Evolutionary conservation across 2,329 filamentous ascomycete species (phyloP).

Genomic region (Ophiocordyceps sinensis): DNA sequence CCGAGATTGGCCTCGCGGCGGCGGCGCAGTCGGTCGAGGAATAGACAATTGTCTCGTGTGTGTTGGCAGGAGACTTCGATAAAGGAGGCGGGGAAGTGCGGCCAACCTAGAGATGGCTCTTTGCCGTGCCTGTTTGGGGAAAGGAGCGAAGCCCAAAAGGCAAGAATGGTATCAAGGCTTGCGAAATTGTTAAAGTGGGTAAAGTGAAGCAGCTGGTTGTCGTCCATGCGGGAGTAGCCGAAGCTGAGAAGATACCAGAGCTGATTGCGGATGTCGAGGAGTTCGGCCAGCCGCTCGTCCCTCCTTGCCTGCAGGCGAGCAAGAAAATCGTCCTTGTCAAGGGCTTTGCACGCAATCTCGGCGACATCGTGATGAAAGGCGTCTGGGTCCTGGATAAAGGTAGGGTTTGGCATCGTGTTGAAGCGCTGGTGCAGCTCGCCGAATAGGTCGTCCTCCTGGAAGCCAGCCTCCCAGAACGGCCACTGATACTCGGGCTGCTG

Average conservation of each 20-base stretch:
- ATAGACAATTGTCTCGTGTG: neutral
- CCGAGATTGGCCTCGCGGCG: neutral
- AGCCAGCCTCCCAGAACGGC: neutral
- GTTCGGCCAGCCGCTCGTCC: slow-evolving; percentile 2
- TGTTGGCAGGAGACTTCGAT: neutral
- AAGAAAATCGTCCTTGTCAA: slow-evolving; percentile 1
- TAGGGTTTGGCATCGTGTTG: too few species aligned
- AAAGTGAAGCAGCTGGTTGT: neutral
- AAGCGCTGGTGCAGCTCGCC: too few species aligned
- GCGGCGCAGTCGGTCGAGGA: neutral
- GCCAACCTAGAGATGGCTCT: neutral
- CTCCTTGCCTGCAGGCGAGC: slow-evolving; percentile 1
- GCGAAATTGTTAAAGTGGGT: neutral
- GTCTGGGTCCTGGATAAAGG: slow-evolving; percentile 3
- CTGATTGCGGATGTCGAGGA: neutral
- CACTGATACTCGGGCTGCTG: neutral
- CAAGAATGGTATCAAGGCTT: neutral
- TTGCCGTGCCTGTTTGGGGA: neutral
- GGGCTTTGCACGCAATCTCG: neutral
- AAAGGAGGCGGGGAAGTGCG: neutral
- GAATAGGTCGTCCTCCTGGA: slow-evolving; percentile 1
- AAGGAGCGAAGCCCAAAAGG: neutral
- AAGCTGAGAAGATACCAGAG: neutral
- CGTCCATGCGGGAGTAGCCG: neutral
- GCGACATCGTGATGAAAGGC: slow-evolving; percentile 2